phyloP scores from a whole-genome alignment of 495 filamentous ascomycete genomes.

The Neurospora discreta region DNA sequence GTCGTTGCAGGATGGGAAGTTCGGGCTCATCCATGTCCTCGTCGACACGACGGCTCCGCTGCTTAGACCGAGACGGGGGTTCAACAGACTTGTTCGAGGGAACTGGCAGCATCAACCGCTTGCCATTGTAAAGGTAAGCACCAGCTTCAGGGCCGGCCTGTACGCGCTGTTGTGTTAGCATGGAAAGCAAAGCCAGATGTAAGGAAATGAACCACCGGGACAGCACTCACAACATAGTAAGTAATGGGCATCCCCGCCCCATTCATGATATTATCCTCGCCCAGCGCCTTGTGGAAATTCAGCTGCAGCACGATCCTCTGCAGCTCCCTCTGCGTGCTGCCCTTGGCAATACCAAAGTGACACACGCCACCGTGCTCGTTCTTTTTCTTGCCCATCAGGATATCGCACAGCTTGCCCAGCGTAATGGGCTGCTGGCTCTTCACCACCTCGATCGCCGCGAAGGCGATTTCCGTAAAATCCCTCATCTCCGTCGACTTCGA shows the following conservation, averaged over 20 bases:
- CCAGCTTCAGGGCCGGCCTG: conserved; percentile 29
- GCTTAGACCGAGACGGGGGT: conserved; percentile 3
- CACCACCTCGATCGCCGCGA: conserved; percentile 55
- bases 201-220: background rate
- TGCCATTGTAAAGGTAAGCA: conserved; percentile 16
- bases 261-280: conserved; percentile 35
- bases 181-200: background rate
- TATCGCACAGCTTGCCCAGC: conserved; percentile 39
- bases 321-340: conserved; percentile 34
- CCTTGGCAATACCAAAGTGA: conserved; percentile 34
- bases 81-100: conserved; percentile 9
- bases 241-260: conserved; percentile 24
- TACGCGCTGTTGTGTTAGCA: conserved; percentile 1
- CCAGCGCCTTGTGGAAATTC: conserved; percentile 28
- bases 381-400: conserved; percentile 34
- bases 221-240: conserved; percentile 24
- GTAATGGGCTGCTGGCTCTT: conserved; percentile 36
- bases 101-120: conserved; percentile 9
- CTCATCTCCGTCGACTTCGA: conserved; percentile 47
- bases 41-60: background rate
- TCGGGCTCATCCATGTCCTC: conserved; percentile 1
- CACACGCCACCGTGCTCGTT: conserved; percentile 7
- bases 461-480: conserved; percentile 69
- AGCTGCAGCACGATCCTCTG: conserved; percentile 39
- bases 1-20: conserved; percentile 32